Evolutionary conservation across 768 basidiomycete species (phyloP), one percentile per base, ranked within the genome.

Genomic region (Mycena indigotica): DNA sequence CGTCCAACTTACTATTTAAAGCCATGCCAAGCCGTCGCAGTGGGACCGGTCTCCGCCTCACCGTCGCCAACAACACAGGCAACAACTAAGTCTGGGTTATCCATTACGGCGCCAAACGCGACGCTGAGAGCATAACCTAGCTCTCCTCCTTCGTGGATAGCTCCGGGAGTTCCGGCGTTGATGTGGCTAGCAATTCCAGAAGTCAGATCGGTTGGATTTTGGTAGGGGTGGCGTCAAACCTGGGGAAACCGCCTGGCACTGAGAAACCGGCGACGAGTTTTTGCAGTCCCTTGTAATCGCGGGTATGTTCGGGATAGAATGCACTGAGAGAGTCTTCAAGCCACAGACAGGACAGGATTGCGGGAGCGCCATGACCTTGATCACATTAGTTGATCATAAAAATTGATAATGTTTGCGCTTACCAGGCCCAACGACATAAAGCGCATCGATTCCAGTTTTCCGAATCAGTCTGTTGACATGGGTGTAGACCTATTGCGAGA

Each of bases 61-160:
- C 93, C 93, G 59, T 95, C 93, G 23, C 93, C 93, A n/a, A 96
- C 75, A 28, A 95, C 79, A 58, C 89, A 91, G 48, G 86, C 80
- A 19, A 88, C 84, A 64, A 95, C 82, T 17, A 93, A 84, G 67
- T 95, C 80, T 6, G 93, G 93, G 61, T 91, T 88, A 70, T 97
- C 94, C 90, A 96, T 93, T 64, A 91, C 85, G 24, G 90, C 87
- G 30, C 94, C 94, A 66, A 91, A 95, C 1, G 91, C 81, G 8
- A 93, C 93, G 39, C 86, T 81, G 32, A 95, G 84, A 3, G 92
- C 92, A 63, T 95, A 96, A 6, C 94, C 93, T 15, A 95, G 81
- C 70, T 95, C 94, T 26, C 88, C 89, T 53, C 94, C 94, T 73
- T 97, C 94, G 65, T 97, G 94, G 60, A 97, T 95, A 3, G 84